Conservation (phyloP, 495 filamentous ascomycete species). For the Glutinoglossum americanum region DNA sequence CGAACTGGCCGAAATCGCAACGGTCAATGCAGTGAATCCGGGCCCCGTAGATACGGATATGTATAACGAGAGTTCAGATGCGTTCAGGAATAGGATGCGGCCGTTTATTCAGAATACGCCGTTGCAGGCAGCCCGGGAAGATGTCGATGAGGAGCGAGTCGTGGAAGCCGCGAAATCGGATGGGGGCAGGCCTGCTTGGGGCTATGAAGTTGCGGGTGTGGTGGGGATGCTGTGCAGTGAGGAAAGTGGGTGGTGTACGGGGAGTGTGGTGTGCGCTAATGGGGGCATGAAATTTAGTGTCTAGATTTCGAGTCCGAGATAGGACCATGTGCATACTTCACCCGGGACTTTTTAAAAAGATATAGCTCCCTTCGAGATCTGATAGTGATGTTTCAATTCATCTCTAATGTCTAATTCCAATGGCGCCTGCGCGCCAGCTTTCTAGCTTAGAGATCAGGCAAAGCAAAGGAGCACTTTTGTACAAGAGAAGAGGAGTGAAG, state of each 20-base stretch:
- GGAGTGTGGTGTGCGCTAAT: constrained; percentile 72
- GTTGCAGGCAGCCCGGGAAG: constrained; percentile 28
- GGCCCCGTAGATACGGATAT: constrained; percentile 72
- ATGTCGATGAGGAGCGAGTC: constrained; percentile 37
- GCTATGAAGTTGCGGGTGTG: constrained; percentile 58
- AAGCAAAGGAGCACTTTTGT: not conserved
- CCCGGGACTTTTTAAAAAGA: no score
- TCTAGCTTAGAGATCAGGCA: not conserved
- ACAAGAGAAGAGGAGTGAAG: not conserved
- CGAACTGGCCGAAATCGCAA: constrained; percentile 55
- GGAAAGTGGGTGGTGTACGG: constrained; percentile 64
- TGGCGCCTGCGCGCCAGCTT: not conserved
- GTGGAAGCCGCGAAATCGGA: constrained; percentile 34
- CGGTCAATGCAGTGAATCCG: constrained; percentile 77
- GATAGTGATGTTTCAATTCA: not conserved
- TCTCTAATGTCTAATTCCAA: not conserved
- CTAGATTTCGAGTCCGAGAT: no score
- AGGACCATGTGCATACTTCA: no score
- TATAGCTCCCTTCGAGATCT: not conserved
- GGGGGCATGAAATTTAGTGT: constrained; percentile 55
- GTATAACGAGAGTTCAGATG: constrained; percentile 30
- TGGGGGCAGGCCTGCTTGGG: constrained; percentile 52
- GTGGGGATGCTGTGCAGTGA: constrained; percentile 63
- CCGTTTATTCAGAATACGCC: constrained; percentile 49
- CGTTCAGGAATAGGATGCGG: constrained; percentile 10